Evolutionary conservation across 1,284 basidiomycete species (phyloP), one percentile per base, ranked within the genome.

Genomic region (Malassezia nana): DNA sequence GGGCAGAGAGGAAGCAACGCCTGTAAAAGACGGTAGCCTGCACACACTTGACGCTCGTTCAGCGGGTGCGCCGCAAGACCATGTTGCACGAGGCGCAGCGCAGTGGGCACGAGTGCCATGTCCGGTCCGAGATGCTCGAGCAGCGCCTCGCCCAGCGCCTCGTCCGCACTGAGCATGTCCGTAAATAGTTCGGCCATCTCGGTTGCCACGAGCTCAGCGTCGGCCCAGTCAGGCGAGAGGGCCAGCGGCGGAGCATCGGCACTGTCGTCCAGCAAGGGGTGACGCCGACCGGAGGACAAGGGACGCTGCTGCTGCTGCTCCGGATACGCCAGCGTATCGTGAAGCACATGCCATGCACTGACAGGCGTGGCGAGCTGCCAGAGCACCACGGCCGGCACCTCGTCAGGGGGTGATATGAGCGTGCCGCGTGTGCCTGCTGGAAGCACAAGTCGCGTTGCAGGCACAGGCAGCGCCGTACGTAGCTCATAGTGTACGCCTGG

Each of bases 31-130:
- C 81, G 83, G 76, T 89, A 81, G 0, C 85, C 81, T 2, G 85
- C 86, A 4, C 84, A 84, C 60, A 90, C 85, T 52, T 90, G 79
- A 32, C 80, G 78, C 0, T 81, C 79, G 16, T 80, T 78, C 29
- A 80, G 76, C 15, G 77, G 77, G 9, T 65, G 77, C 10, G 81
- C 79, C 16, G 81, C 80, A 4, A 89, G 78, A 0, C 85, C 82
- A 58, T 86, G 84, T 63, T 87, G 86, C n/a, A 91, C 78, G 44
- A 91, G 84, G 78, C 83, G 83, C 39, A 84, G 85, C 1, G 84
- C 84, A 22, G 89, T 77, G 62, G 87, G 83, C 2, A 88, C 83
- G 46, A 90, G 77, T 31, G 57, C 51, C 26, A 61, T 58, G 15
- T 52, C 59, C 13, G 79, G 79, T 0, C 78, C 79, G 62, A 89